Evolutionary conservation across 768 basidiomycete species (phyloP).

Genomic region (Auriscalpium vulgare): DNA sequence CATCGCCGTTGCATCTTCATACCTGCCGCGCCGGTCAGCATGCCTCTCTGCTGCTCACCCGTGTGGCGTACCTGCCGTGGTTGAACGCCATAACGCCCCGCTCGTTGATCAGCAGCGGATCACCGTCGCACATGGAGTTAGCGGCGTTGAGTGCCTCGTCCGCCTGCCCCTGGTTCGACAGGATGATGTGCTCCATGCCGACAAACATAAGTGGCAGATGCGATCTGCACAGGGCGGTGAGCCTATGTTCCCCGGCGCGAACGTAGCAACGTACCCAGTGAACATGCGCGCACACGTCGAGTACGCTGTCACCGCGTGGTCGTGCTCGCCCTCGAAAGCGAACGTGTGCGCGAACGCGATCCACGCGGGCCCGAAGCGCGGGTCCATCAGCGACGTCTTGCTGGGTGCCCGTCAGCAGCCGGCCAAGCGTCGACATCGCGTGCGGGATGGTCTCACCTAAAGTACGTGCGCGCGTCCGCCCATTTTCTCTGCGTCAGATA

Average conservation of each 20-base stretch:
- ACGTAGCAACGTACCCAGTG: constrained; percentile 58
- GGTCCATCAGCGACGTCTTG: constrained; percentile 95
- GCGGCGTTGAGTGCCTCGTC: constrained; percentile 86
- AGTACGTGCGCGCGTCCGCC: constrained; percentile 88
- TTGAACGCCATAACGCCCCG: constrained; percentile 89
- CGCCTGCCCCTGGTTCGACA: constrained; percentile 75
- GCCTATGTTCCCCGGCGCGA: neutral
- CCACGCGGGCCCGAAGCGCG: constrained; percentile 95
- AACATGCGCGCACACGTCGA: constrained; percentile 95
- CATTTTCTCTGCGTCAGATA: constrained; percentile 84
- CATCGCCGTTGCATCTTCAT: constrained; percentile 56
- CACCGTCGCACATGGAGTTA: constrained; percentile 70
- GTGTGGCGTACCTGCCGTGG: constrained; percentile 59
- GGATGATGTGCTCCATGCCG: constrained; percentile 95
- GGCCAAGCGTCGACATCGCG: neutral
- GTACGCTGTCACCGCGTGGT: constrained; percentile 96
- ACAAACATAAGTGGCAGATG: constrained; percentile 93
- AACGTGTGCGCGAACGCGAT: constrained; percentile 97
- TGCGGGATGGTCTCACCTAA: constrained; percentile 55
- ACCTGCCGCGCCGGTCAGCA: constrained; percentile 37
- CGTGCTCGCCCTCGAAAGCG: constrained; percentile 95
- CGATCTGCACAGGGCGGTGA: constrained; percentile 45
- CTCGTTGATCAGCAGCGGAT: constrained; percentile 89
- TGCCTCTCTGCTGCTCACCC: no score
- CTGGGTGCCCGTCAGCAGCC: constrained; percentile 30